Evolutionary conservation across 352 stramenopile species (phyloP).

Genomic region (Phytophthora ohioensis): DNA sequence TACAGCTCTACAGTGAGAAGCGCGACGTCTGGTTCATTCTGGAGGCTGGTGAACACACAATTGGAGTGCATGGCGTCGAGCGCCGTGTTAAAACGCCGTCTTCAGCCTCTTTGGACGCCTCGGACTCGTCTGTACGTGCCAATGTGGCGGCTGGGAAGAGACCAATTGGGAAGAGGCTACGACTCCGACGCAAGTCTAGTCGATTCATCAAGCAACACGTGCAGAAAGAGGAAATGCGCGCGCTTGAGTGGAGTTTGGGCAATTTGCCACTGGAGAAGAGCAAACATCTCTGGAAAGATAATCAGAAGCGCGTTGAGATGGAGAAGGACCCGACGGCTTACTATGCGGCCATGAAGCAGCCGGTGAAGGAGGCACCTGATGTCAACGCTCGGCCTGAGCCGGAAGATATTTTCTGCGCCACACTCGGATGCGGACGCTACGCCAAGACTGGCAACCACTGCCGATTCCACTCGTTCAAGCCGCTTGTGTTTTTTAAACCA

Average conservation of each 20-base stretch:
- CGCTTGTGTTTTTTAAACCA: constrained; percentile 35
- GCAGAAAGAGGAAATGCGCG: constrained; percentile 58
- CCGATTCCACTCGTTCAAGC: constrained; percentile 60
- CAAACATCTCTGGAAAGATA: constrained; percentile 72
- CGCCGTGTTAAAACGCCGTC: constrained; percentile 30
- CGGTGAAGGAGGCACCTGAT: constrained; percentile 16
- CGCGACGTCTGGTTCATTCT: constrained; percentile 75
- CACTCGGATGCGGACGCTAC: constrained; percentile 53
- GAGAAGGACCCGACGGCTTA: constrained; percentile 38
- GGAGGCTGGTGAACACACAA: constrained; percentile 26
- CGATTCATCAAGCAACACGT: constrained; percentile 44
- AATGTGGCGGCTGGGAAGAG: constrained; percentile 5
- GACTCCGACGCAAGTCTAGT: constrained; percentile 31
- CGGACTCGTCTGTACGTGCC: background rate
- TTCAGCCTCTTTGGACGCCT: background rate
- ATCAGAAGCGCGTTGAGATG: constrained; percentile 52
- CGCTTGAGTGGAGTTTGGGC: constrained; percentile 72
- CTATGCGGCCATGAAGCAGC: background rate
- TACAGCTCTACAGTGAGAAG: constrained; percentile 57
- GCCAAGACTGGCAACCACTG: constrained; percentile 73
- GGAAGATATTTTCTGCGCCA: constrained; percentile 54
- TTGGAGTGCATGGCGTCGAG: constrained; percentile 43
- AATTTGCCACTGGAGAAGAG: constrained; percentile 58
- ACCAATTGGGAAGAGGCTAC: constrained; percentile 6
- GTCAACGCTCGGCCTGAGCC: constrained; percentile 46